Evolutionary conservation across 805 yeast genomes (phyloP), one percentile per base, ranked within the genome.

Genomic region (Wickerhamomyces xylosicus): DNA sequence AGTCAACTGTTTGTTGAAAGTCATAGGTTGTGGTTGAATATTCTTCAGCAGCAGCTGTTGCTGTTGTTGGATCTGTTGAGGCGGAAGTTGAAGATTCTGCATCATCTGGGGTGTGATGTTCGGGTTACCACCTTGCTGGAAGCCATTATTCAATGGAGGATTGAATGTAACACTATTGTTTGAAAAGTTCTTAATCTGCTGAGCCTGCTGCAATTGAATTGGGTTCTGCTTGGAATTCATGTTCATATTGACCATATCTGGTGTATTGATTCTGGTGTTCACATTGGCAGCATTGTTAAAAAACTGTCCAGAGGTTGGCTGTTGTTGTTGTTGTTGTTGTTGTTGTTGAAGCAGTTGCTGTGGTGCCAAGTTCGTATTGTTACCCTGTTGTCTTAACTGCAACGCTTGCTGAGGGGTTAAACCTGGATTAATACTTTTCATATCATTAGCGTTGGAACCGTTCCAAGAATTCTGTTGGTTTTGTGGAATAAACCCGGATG

Each of bases 311-410:
- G 27, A 8, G 5, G 6, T 15, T 9, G 14, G 17, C 19, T 22
- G 8, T 22, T 36, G 38, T 27, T 39, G 37, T 19, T 37, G 38
- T 35, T 38, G 42, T 28, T 38, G 49, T 25, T 43, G 49, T 22
- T 40, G 41, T 33, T 43, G 46, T 17, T 43, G 61, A 29, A 48
- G 40, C 35, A 45, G 44, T 36, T 52, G 57, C 22, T 46, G 58
- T 13, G 54, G 58, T 7, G 55, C 49, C 22, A 48, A 14, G 11
- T 47, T 47, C 15, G 41, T 29, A 15, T 46, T 44, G 15, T 35
- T 42, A 38, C 39, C 49, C 31, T 49, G 57, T 35, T 58, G 66
- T 41, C 52, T 57, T 36, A 43, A 45, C 32, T 44, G 59, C 28
- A 49, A 41, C 28, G 46, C 41, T 28, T 45, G 58, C 34, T 54